These are phyloP conservation scores for Coemansia sp. DNA, from an alignment of 192 early-diverging fungal species.

Conservation along the genomic window DNA sequence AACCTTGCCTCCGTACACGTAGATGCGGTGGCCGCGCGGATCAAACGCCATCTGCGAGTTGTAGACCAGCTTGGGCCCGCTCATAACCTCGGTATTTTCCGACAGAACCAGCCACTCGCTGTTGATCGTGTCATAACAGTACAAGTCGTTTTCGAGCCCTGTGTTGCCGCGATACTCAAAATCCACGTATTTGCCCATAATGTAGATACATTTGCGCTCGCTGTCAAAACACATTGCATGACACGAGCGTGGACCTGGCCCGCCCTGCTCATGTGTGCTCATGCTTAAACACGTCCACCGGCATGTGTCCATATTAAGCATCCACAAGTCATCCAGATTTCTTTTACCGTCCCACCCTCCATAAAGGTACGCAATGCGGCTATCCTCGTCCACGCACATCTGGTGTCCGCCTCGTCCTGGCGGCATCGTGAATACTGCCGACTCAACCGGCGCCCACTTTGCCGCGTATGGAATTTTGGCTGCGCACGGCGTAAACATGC, in stretches of 20 bases:
- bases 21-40: conserved; percentile 63
- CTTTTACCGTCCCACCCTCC: conserved; percentile 93
- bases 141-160: conserved; percentile 82
- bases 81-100: conserved; percentile 76
- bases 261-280: conserved; percentile 75
- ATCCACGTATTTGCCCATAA: conserved; percentile 89
- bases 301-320: conserved; percentile 58
- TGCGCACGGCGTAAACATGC: conserved; percentile 76
- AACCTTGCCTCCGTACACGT: conserved; percentile 89
- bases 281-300: conserved; percentile 76
- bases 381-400: conserved; percentile 86
- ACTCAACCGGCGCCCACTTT: conserved; percentile 57
- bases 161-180: conserved; percentile 65
- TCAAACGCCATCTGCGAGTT: conserved; percentile 96
- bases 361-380: conserved; percentile 77
- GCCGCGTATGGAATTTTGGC: conserved; percentile 68
- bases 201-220: conserved; percentile 67
- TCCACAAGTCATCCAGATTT: conserved; percentile 92
- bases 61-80: conserved; percentile 85
- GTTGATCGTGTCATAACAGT: conserved; percentile 74
- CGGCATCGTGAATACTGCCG: conserved; percentile 37
- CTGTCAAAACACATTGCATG: conserved; percentile 92
- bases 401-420: conserved; percentile 90
- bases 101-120: conserved; percentile 72
- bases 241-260: conserved; percentile 85